Base-by-base conservation (phyloP, 306 rosid species). In the Rosa chinensis region DNA sequence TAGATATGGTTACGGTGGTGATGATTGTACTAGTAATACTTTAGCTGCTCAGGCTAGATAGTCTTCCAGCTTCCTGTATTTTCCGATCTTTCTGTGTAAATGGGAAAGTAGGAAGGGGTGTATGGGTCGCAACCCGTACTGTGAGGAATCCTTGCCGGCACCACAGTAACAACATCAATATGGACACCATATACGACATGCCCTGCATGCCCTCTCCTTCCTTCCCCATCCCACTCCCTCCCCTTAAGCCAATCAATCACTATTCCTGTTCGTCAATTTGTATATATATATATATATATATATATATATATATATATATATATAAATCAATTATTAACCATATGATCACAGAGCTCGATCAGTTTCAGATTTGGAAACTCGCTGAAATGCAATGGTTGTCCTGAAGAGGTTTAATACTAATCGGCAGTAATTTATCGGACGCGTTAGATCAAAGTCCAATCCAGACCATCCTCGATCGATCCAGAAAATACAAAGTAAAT, bases 121-220 rank as follows among this genome's bases (percentile, higher is more conserved):
- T 42, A 32, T 67, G 50, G 28, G 50, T 42, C 35, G 9, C 53
- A n/a, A 21, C 35, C 52, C 49, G 49, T 20, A 68, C 44, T 37
- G 47, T 66, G 52, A 68, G 73, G 50, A 42, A 66, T 66, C 71
- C 48, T 66, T 42, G 50, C 73, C 52, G 73, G 73, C 73, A 68
- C 73, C 52, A 68, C 73, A 66, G 47, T 39, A 66, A 66, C 71
- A 66, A 35, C 17, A 17, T 39, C 55, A 49, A 74, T 66, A 35
- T 32, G 76, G 84, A 80, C 84, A 48, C 50, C 76, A 39, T 47
- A 76, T 78, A 78, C 43, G 79, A 78, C 86, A 82, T 63, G 6
- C 17, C 32, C 70, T 56, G 67, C 73, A 62, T 62, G 68, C 58
- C 53, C 52, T 66, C 43, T 23, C 53, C 66, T 40, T 35, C 43